phyloP scores from a whole-genome alignment of 139 green algal species.

The Dunaliella sp. region DNA sequence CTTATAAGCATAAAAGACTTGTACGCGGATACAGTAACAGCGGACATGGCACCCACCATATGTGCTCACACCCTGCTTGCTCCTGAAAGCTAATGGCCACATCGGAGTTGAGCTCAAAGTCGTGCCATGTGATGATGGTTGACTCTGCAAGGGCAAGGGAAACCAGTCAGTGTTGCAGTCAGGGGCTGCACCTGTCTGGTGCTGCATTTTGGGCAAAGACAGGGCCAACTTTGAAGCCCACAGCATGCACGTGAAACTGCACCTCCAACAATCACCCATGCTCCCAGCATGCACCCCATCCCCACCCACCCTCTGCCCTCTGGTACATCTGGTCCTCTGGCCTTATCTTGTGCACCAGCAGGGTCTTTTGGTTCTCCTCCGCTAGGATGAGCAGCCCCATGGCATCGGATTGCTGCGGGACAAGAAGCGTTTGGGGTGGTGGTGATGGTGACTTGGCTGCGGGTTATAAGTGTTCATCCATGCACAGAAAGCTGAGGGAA shows the following conservation, averaged over 20 bases:
- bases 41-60: constrained; percentile 76
- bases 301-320: constrained; percentile 62
- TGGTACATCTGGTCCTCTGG: constrained; percentile 79
- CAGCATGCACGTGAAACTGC: too few relatives aligned
- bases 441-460: too few relatives aligned
- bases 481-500: too few relatives aligned
- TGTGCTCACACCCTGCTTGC: constrained; percentile 74
- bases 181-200: too few relatives aligned
- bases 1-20: too few relatives aligned
- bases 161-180: too few relatives aligned
- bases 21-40: too few relatives aligned
- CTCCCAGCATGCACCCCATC: not conserved
- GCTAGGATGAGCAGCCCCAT: constrained; percentile 88
- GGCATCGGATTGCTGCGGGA: constrained; percentile 63
- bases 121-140: constrained; percentile 97
- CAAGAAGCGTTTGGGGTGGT: too few relatives aligned
- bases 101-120: constrained; percentile 85
- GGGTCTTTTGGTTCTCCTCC: constrained; percentile 64
- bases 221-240: not conserved
- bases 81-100: constrained; percentile 97
- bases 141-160: constrained; percentile 75
- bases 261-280: too few relatives aligned
- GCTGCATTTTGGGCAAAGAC: too few relatives aligned
- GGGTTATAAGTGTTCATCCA: too few relatives aligned
- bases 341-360: constrained; percentile 88